Conservation (phyloP, 495 filamentous ascomycete species). For the Terfezia boudieri region DNA sequence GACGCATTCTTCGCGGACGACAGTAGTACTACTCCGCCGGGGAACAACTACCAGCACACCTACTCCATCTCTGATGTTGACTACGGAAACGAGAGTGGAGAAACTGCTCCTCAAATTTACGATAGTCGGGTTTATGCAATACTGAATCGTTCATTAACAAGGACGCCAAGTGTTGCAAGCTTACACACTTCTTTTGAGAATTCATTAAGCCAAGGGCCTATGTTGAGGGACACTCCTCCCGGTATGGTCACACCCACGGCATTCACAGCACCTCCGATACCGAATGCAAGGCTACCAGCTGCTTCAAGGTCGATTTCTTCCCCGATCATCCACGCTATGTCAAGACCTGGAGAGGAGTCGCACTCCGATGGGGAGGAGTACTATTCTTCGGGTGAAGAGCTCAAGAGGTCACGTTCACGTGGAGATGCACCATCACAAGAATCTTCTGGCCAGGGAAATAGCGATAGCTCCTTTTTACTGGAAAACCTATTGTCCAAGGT, state of each 20-base stretch:
- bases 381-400: conserved; percentile 1
- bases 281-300: conserved; percentile 5
- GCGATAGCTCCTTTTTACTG: neutral
- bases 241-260: conserved; percentile 20
- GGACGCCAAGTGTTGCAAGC: conserved; percentile 47
- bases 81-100: conserved; percentile 33
- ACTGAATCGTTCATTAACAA: conserved; percentile 41
- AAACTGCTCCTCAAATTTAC: conserved; percentile 67
- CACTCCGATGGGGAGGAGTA: conserved; percentile 14
- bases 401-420: neutral
- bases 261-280: conserved; percentile 20
- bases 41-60: conserved; percentile 5
- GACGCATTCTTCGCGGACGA: conserved; percentile 73
- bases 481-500: neutral
- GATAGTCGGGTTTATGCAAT: conserved; percentile 88
- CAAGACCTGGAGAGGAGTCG: conserved; percentile 13
- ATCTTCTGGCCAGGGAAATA: neutral
- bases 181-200: conserved; percentile 40
- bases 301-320: conserved; percentile 15
- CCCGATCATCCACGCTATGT: conserved; percentile 11
- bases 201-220: neutral
- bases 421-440: conserved; percentile 25
- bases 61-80: conserved; percentile 33
- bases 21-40: neutral
- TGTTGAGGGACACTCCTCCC: conserved; percentile 7